Base-by-base conservation (phyloP, 2,329 filamentous ascomycete genomes). In the Clarireedia hainanense region DNA sequence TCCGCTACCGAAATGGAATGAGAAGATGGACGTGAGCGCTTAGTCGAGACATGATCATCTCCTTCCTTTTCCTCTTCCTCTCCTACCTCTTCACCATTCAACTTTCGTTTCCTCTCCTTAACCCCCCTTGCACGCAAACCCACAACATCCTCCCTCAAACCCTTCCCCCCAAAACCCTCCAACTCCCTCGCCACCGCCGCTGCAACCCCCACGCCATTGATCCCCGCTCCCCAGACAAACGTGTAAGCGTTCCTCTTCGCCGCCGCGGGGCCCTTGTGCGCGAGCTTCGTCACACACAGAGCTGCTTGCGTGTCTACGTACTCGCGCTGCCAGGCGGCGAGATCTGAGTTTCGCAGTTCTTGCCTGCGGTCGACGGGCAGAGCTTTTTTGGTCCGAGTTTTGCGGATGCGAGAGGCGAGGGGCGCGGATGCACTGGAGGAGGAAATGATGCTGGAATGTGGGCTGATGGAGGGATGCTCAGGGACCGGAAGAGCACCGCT, bases 221-320 rank as follows among this genome's bases (percentile, higher is more conserved):
- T 72, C 6, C 83, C 82, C 48, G 72, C 66, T 5, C 79, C 80
- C 57, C 80, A 75, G 4, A 87, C 75, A 74, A 80, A 86, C 62
- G 78, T 75, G 10, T 76, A 75, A 0, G 84, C 85, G 57, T 85
- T 86, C 64, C 78, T 81, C 69, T 80, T 86, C 2, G 83, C 80
- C 43, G 77, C 71, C 0, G 69, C 67, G 12, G 68, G 60, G 14
- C 71, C 63, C 48, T 71, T 74, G 36, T 74, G 70, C 5, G 50
- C 56, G 71, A 70, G 61, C 60, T 80, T 84, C 20, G 72, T 65
- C 30, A 69, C 72, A 6, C 64, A 64, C 7, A 74, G 75, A 12
- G 70, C 68, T 1, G 68, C 72, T 80, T 89, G 91, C 60, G 84
- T 85, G 10, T 72, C 63, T 1, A 79, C 60, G 60, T 88, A 88